Evolutionary conservation across 1,139 yeast genomes (phyloP).

Genomic region (Geotrichum macrosporum): DNA sequence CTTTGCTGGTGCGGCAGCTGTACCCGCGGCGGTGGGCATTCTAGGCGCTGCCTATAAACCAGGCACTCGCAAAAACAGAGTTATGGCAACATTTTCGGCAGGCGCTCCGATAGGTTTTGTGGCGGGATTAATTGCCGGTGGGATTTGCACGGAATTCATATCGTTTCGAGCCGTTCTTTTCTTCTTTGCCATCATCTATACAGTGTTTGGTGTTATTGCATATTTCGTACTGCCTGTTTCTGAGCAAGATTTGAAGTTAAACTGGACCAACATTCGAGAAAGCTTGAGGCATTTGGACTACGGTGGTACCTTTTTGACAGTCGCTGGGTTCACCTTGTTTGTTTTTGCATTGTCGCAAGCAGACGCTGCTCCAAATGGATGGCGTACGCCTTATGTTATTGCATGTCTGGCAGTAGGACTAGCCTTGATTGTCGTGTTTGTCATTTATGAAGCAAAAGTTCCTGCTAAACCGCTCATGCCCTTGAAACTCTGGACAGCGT

Average conservation of each 20-base stretch:
- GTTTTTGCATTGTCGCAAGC: conserved; percentile 44
- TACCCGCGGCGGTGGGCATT: conserved; percentile 47
- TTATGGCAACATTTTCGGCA: conserved; percentile 43
- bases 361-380: conserved; percentile 41
- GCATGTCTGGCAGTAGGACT: conserved; percentile 43
- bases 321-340: conserved; percentile 41
- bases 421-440: conserved; percentile 37
- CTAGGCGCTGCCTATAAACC: conserved; percentile 42
- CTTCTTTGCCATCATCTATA: conserved; percentile 41
- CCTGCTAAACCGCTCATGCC: conserved; percentile 47
- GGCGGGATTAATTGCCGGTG: conserved; percentile 42
- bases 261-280: conserved; percentile 18
- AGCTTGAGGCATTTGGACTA: conserved; percentile 39
- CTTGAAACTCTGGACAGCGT: conserved; percentile 37
- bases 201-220: conserved; percentile 32
- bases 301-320: conserved; percentile 41
- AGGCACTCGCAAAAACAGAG: conserved; percentile 41
- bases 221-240: conserved; percentile 36
- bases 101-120: conserved; percentile 49
- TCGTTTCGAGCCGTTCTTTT: conserved; percentile 43
- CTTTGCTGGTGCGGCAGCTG: conserved; percentile 41
- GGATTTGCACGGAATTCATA: conserved; percentile 41
- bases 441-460: conserved; percentile 40
- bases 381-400: conserved; percentile 47
- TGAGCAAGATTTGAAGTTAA: conserved; percentile 27